Evolutionary conservation across 1,139 yeast genomes (phyloP).

Genomic region (Schizosaccharomyces versatilis): DNA sequence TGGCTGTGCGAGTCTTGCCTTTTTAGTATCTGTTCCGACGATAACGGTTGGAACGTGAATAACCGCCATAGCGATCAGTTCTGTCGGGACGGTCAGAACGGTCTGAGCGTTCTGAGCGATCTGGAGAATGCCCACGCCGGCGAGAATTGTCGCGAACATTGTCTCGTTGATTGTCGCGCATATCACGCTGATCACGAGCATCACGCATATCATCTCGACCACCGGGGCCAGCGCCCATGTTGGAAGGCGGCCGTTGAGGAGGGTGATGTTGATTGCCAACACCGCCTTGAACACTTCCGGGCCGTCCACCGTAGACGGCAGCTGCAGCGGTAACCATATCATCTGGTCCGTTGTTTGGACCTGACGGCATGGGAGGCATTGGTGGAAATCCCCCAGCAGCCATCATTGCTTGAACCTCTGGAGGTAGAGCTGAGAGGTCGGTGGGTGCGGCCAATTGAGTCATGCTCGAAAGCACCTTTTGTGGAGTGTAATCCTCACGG

Average conservation of each 20-base stretch:
- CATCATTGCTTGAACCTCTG: constrained; percentile 1
- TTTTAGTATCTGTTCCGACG: too few species aligned
- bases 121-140: not conserved
- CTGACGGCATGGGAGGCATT: not conserved
- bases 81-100: too few species aligned
- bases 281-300: not conserved
- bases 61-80: too few species aligned
- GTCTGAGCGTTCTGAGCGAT: not conserved
- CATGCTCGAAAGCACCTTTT: constrained; percentile 19
- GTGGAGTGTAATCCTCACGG: constrained; percentile 54
- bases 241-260: too few species aligned
- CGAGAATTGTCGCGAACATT: not conserved
- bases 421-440: not conserved
- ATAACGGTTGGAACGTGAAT: too few species aligned
- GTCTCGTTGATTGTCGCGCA: too few species aligned
- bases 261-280: too few species aligned
- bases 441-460: not conserved
- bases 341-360: not conserved
- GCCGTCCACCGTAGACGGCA: not conserved
- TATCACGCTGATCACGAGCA: too few species aligned
- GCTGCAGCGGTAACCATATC: not conserved
- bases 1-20: too few species aligned
- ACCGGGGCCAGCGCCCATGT: too few species aligned
- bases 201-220: too few species aligned
- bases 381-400: not conserved